Base-by-base conservation (phyloP, 2,329 filamentous ascomycete species). In the Aspergillus quadrilineatus region DNA sequence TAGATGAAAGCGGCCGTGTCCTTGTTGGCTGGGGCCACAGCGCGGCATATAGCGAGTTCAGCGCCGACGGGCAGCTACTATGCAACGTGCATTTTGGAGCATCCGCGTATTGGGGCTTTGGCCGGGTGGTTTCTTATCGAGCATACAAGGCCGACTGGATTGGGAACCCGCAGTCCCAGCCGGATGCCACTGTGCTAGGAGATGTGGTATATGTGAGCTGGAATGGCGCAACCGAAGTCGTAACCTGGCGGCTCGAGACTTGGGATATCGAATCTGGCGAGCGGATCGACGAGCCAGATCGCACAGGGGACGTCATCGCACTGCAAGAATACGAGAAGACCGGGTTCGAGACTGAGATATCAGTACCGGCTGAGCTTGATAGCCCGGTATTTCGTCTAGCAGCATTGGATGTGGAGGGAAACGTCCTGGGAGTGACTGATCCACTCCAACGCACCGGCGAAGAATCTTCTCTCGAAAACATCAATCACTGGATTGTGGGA, bases 71-170 rank as follows among this genome's bases (percentile, higher is more conserved):
- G 2, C 57, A 63, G 9, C 26, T 70, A 8, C 34, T 67, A 37
- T 70, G 67, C 48, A 55, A 70, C 41, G 61, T 59, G 28, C 62
- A 67, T 7, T 75, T 73, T 6, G 77, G 73, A 12, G 79, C 79
- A 36, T 82, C 77, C 17, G 75, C 79, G 39, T 69, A 74, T 48
- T 66, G 81, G 56, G 67, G 69, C 8, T 68, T 82, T 29, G 75
- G 80, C 44, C 65, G 76, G 8, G 76, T 82, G 2, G 77, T 81
- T 66, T 84, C 80, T 51, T 86, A 86, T 63, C 79, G 84, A 15
- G 79, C 77, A 0, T 80, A 81, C 71, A 82, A 82, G 63, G 60
- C 58, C 3, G 72, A 78, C 57, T 87, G 83, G 81, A 74, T 77
- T 4, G 82, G 79, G 0, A 67, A 70, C 7, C 82, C 82, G 1